Evolutionary conservation across 1,284 basidiomycete genomes (phyloP).

Genomic region (Neonothopanus nambi): DNA sequence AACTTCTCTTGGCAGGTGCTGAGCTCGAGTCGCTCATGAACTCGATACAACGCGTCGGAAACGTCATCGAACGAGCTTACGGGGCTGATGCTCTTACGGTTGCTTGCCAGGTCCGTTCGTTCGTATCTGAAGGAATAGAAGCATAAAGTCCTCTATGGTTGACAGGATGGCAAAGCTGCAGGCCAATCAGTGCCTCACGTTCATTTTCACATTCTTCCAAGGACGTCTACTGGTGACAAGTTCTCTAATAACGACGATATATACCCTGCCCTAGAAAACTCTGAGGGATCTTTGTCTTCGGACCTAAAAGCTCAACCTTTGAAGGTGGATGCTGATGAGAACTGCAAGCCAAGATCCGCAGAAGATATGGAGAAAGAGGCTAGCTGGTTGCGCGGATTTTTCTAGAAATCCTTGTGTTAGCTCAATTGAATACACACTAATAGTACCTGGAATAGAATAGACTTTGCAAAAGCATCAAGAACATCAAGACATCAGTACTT

Average conservation of each 20-base stretch:
- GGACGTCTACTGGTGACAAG: conserved; percentile 66
- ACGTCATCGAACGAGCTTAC: conserved; percentile 69
- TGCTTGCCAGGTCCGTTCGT: conserved; percentile 69
- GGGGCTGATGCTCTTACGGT: conserved; percentile 77
- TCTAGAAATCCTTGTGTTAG: no score
- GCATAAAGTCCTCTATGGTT: conserved; percentile 9
- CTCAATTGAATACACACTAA: no score
- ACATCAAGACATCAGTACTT: no score
- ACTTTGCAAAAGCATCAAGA: no score
- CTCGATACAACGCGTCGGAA: conserved; percentile 73
- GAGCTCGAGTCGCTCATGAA: conserved; percentile 81
- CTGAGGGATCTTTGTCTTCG: conserved; percentile 53
- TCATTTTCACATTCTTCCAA: conserved; percentile 87
- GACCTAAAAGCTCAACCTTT: conserved; percentile 42
- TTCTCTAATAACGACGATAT: conserved; percentile 77
- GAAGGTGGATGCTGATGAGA: conserved; percentile 70
- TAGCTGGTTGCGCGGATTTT: conserved; percentile 59
- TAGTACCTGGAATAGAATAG: no score
- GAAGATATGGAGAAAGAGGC: conserved; percentile 82
- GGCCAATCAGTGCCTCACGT: conserved; percentile 74
- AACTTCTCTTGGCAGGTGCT: conserved; percentile 32
- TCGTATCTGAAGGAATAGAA: background rate
- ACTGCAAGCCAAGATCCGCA: conserved; percentile 61
- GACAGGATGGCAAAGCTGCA: conserved; percentile 78
- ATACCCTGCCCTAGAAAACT: conserved; percentile 74